A percentile compares a stretch with the other conserved stretches of the same genome.
Evolutionary conservation across 768 basidiomycete genomes (phyloP).

Genomic region (Agrocybe pediades): DNA sequence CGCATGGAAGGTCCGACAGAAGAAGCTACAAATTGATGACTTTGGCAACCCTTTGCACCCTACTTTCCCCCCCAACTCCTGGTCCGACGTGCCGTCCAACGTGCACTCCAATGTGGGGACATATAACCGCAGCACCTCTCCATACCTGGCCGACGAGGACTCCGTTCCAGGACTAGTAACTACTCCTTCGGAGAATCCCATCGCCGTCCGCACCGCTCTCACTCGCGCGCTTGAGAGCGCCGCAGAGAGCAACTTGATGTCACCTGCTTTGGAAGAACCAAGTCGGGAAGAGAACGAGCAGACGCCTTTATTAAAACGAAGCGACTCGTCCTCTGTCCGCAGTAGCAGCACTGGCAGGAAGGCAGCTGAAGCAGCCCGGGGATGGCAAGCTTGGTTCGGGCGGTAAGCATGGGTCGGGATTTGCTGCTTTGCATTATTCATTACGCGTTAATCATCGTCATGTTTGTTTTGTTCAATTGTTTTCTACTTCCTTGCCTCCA

Average conservation of each 20-base stretch:
- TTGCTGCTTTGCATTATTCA: neutral
- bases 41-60: conserved; percentile 64
- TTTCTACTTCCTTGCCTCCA: too few relatives aligned
- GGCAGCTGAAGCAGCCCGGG: neutral
- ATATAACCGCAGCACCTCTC: neutral
- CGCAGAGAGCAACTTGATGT: conserved; percentile 6
- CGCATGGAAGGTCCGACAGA: conserved; percentile 81
- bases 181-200: conserved; percentile 8
- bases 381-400: conserved; percentile 17
- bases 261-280: conserved; percentile 3
- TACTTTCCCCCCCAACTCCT: conserved; percentile 1
- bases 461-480: neutral
- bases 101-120: neutral
- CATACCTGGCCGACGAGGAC: conserved; percentile 4
- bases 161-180: conserved; percentile 12
- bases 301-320: conserved; percentile 14
- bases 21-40: conserved; percentile 77
- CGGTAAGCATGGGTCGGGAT: conserved; percentile 1
- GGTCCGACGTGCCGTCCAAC: conserved; percentile 4
- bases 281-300: conserved; percentile 7
- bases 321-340: neutral
- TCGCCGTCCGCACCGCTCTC: conserved; percentile 5
- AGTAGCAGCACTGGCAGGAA: neutral
- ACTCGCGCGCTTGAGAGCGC: conserved; percentile 15
- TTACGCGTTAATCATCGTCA: neutral